A percentile compares a stretch with the other conserved stretches of the same genome.
Evolutionary conservation across 768 basidiomycete genomes (phyloP).

Genomic region (Neoboletus magnificus): DNA sequence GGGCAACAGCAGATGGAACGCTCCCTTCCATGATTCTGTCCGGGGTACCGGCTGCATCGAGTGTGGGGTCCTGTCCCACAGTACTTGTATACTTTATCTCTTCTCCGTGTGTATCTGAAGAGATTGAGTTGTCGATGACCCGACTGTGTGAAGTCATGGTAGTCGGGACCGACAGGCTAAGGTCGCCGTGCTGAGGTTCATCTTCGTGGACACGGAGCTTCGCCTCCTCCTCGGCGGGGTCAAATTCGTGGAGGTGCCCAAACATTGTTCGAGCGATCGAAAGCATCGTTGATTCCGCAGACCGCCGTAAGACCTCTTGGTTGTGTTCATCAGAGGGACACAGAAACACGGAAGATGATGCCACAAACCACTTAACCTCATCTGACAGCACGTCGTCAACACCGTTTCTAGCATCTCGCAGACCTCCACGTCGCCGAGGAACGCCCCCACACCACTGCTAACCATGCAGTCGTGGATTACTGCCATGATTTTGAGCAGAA

Average conservation of each 20-base stretch:
- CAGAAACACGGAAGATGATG: constrained; percentile 1
- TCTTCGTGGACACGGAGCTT: constrained; percentile 53
- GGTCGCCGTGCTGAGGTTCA: constrained; percentile 52
- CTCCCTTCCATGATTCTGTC: constrained; percentile 29
- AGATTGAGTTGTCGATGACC: constrained; percentile 10
- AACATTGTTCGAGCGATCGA: constrained; percentile 82
- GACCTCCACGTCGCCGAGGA: constrained; percentile 87
- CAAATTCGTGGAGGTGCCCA: constrained; percentile 60
- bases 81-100: not conserved
- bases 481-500: constrained; percentile 85
- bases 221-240: constrained; percentile 65
- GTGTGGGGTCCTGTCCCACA: not conserved
- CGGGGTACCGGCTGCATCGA: not conserved
- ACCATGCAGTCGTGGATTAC: constrained; percentile 85
- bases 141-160: constrained; percentile 26
- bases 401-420: constrained; percentile 99
- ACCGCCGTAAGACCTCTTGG: constrained; percentile 80
- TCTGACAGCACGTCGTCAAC: constrained; percentile 93
- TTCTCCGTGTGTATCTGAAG: constrained; percentile 11
- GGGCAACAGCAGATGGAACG: constrained; percentile 24
- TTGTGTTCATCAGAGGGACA: constrained; percentile 14
- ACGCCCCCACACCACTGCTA: constrained; percentile 55
- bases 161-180: constrained; percentile 57
- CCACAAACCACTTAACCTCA: constrained; percentile 85
- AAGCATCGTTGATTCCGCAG: constrained; percentile 88